phyloP scores from a whole-genome alignment of 305 asterid genomes.

The Fraxinus baroniana region DNA sequence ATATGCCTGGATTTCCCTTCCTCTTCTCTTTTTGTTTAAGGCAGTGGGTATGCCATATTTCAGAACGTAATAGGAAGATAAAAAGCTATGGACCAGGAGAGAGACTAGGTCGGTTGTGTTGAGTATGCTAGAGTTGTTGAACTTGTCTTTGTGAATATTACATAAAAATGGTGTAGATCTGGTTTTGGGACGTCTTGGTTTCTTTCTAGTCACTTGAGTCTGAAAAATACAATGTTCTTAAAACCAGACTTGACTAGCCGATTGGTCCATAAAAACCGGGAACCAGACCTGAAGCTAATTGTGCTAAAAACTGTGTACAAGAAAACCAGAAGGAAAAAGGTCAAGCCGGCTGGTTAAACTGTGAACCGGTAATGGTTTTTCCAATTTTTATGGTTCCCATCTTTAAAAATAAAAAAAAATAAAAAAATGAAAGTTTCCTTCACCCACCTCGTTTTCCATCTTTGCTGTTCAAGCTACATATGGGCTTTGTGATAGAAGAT shows the following conservation, averaged over 20 bases:
- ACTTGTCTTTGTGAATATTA: slow-evolving; percentile 1
- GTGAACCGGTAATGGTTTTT: background rate
- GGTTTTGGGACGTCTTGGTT: background rate
- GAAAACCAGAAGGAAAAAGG: background rate
- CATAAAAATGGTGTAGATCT: background rate
- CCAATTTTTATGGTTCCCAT: background rate
- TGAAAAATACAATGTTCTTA: background rate
- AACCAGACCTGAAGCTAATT: background rate
- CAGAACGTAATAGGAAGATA: background rate
- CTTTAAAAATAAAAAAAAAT: background rate
- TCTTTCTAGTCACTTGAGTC: background rate
- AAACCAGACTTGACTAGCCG: background rate
- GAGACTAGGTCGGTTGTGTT: background rate
- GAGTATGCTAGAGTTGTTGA: background rate
- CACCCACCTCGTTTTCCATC: background rate
- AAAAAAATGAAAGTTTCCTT: background rate
- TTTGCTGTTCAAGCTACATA: background rate
- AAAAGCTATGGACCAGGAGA: background rate
- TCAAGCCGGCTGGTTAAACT: background rate
- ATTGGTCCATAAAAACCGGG: background rate
- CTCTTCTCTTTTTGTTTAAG: background rate
- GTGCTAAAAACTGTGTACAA: background rate
- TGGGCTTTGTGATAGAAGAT: background rate
- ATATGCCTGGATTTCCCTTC: background rate
- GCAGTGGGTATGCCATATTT: background rate